Evolutionary conservation across 495 filamentous ascomycete genomes (phyloP).

Genomic region (Neurospora sp.): DNA sequence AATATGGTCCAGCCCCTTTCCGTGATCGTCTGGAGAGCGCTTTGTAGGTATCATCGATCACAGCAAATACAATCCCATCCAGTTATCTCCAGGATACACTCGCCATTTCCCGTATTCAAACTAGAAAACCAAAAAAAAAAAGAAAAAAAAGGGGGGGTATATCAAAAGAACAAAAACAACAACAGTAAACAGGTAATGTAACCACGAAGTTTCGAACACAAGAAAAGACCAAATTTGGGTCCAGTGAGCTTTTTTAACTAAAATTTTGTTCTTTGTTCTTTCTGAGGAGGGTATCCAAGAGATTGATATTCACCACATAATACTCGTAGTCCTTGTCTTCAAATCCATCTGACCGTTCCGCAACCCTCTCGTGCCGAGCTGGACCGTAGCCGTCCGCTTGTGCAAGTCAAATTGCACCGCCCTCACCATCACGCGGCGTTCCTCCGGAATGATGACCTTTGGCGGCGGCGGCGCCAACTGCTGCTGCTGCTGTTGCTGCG

Average conservation of each 20-base stretch:
- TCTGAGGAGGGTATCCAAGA: background rate
- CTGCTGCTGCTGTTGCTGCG: background rate
- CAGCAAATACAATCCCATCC: too few species aligned
- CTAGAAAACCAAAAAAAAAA: too few species aligned
- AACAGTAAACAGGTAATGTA: background rate
- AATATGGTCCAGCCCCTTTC: background rate
- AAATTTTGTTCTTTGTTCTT: background rate
- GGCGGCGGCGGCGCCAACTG: background rate
- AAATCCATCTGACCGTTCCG: slow-evolving; percentile 33
- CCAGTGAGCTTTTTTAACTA: background rate
- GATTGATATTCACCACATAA: slow-evolving; percentile 30
- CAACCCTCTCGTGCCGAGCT: slow-evolving; percentile 42
- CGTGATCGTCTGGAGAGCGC: background rate
- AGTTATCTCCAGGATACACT: background rate
- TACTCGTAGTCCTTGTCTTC: slow-evolving; percentile 31
- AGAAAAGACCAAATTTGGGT: background rate
- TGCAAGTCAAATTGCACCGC: slow-evolving; percentile 44
- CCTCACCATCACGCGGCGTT: slow-evolving; percentile 44
- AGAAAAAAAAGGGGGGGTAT: background rate
- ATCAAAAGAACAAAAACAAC: background rate
- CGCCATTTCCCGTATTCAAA: background rate
- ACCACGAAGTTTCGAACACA: background rate
- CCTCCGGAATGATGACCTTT: slow-evolving; percentile 27
- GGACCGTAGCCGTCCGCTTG: slow-evolving; percentile 33
- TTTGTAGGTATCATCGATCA: too few species aligned